Evolutionary conservation across 257 asterid species (phyloP).

Genomic region (Catharanthus roseus): DNA sequence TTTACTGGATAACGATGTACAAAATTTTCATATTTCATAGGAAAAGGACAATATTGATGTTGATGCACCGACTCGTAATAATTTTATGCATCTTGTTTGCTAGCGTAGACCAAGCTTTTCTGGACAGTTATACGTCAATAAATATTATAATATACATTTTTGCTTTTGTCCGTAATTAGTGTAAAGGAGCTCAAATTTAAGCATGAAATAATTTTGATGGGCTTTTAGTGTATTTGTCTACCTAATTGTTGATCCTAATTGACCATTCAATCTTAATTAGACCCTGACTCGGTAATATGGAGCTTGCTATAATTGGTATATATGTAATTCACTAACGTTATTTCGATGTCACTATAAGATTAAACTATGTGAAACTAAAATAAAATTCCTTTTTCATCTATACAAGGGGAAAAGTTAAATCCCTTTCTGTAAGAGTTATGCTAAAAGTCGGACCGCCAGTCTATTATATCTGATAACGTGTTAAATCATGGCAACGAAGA

Average conservation of each 20-base stretch:
- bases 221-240: neutral
- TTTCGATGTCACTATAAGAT: neutral
- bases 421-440: neutral
- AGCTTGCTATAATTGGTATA: neutral
- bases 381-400: neutral
- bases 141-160: neutral
- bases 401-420: neutral
- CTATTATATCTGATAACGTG: neutral
- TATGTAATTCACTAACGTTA: neutral
- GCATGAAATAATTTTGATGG: neutral
- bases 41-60: slow-evolving; percentile 14
- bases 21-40: neutral
- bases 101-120: slow-evolving; percentile 5
- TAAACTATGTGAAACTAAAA: neutral
- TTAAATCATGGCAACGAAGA: neutral
- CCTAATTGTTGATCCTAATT: slow-evolving; percentile 5
- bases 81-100: neutral
- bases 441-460: neutral
- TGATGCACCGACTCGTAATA: slow-evolving; percentile 11
- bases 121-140: neutral
- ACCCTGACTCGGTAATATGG: neutral
- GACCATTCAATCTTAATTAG: neutral
- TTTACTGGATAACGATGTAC: slow-evolving; percentile 12
- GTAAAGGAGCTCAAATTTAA: neutral
- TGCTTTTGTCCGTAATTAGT: neutral